Percentiles rank a stretch among this genome's conserved stretches.
Evolutionary conservation across 1,139 yeast species (phyloP).

Genomic region (Pichiaceae sp.): DNA sequence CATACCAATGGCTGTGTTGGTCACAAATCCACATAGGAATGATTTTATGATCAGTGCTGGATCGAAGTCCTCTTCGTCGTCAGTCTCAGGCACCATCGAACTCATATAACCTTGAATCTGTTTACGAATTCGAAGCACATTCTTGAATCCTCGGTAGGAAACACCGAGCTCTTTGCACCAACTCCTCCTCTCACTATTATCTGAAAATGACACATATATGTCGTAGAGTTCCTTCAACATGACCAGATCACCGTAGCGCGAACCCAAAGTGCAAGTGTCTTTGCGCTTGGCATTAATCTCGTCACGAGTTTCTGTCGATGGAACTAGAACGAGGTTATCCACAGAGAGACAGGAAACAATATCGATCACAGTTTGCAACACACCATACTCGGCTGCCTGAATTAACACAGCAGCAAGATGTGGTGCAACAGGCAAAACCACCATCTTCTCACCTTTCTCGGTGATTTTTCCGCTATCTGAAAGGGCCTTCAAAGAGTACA

Average conservation of each 20-base stretch:
- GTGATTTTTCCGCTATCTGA: slow-evolving; percentile 74
- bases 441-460: slow-evolving; percentile 71
- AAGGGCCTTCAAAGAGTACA: slow-evolving; percentile 73
- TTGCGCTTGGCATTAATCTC: slow-evolving; percentile 61
- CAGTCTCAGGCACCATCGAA: slow-evolving; percentile 10
- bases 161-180: slow-evolving; percentile 83
- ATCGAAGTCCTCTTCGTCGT: slow-evolving; percentile 25
- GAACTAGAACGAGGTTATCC: slow-evolving; percentile 76
- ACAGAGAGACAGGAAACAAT: slow-evolving; percentile 90
- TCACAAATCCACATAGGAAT: slow-evolving; percentile 72
- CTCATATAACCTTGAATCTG: slow-evolving; percentile 72
- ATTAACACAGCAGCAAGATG: slow-evolving; percentile 84
- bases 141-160: slow-evolving; percentile 71
- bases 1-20: slow-evolving; percentile 88
- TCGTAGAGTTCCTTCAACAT: slow-evolving; percentile 74
- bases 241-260: slow-evolving; percentile 71
- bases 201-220: slow-evolving; percentile 42
- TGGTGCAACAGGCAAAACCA: slow-evolving; percentile 83
- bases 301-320: slow-evolving; percentile 74
- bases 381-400: slow-evolving; percentile 52
- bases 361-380: slow-evolving; percentile 65
- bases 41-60: slow-evolving; percentile 60
- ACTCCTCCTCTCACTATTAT: slow-evolving; percentile 38
- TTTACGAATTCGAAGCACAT: slow-evolving; percentile 64
- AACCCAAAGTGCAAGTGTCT: slow-evolving; percentile 60